Evolutionary conservation across 148 eudicot genomes (phyloP).

Genomic region (Cornus florida): DNA sequence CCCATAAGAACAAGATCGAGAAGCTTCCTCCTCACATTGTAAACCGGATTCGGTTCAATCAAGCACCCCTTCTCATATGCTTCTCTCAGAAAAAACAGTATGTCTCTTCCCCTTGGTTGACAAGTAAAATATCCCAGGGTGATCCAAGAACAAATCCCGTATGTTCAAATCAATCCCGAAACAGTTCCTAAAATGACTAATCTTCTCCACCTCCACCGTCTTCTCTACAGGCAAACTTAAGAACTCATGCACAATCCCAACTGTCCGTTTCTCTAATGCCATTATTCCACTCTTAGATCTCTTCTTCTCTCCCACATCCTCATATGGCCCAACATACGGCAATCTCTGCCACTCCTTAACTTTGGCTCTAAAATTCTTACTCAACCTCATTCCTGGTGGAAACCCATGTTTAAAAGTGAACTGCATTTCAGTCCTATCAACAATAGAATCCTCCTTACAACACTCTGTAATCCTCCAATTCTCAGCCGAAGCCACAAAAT

Average conservation of each 20-base stretch:
- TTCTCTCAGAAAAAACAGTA: constrained; percentile 84
- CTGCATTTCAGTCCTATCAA: constrained; percentile 60
- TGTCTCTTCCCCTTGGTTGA: constrained; percentile 87
- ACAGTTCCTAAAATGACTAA: constrained; percentile 88
- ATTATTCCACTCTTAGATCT: constrained; percentile 14
- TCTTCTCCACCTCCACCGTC: constrained; percentile 94
- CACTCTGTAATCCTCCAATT: constrained; percentile 84
- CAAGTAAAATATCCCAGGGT: constrained; percentile 93
- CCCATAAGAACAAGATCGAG: constrained; percentile 73
- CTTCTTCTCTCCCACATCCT: constrained; percentile 51
- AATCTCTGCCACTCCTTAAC: constrained; percentile 85
- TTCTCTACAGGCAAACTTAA: constrained; percentile 93
- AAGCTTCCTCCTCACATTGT: constrained; percentile 79
- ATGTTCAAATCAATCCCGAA: constrained; percentile 89
- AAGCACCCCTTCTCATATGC: constrained; percentile 85
- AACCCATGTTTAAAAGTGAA: constrained; percentile 79
- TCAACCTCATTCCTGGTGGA: constrained; percentile 89
- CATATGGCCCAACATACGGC: constrained; percentile 77
- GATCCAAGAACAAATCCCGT: constrained; percentile 90
- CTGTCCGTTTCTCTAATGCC: constrained; percentile 76
- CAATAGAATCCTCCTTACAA: constrained; percentile 62
- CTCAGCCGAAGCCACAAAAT: constrained; percentile 58
- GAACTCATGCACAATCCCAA: constrained; percentile 91
- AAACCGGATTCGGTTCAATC: constrained; percentile 72
- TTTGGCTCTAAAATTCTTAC: constrained; percentile 64